phyloP scores from a whole-genome alignment of 176 grass and related monocot species.

The bread wheat (Triticum aestivum) region DNA sequence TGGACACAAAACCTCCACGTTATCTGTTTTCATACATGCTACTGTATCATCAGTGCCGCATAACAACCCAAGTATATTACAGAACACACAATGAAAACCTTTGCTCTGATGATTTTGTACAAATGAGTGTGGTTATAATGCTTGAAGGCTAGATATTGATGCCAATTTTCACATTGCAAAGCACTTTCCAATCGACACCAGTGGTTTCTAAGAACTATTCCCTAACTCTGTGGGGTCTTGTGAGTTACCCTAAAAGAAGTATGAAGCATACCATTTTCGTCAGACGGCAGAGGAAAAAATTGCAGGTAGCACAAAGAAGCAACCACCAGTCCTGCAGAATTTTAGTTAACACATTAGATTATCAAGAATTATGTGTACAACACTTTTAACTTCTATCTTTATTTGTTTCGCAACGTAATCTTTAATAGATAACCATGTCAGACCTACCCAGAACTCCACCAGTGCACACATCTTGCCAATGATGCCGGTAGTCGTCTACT shows the following conservation, averaged over 20 bases:
- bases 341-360: background rate
- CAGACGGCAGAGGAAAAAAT: conserved; percentile 57
- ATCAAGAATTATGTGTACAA: background rate
- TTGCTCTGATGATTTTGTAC: background rate
- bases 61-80: background rate
- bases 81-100: background rate
- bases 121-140: background rate
- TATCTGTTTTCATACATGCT: background rate
- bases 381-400: background rate
- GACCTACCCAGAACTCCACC: conserved; percentile 71
- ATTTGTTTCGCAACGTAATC: background rate
- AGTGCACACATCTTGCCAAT: conserved; percentile 72
- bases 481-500: conserved; percentile 82
- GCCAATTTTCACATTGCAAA: background rate
- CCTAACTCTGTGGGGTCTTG: background rate
- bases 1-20: background rate
- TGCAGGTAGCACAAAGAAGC: conserved; percentile 63
- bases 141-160: background rate
- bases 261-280: conserved; percentile 40
- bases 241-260: background rate
- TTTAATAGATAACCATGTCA: background rate
- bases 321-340: conserved; percentile 38
- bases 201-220: background rate
- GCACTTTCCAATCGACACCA: background rate
- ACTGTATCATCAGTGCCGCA: background rate